Percentiles rank a stretch among this genome's conserved stretches.
Evolutionary conservation across 1,284 basidiomycete species (phyloP).

Genomic region (Xerocomus amazonicus): DNA sequence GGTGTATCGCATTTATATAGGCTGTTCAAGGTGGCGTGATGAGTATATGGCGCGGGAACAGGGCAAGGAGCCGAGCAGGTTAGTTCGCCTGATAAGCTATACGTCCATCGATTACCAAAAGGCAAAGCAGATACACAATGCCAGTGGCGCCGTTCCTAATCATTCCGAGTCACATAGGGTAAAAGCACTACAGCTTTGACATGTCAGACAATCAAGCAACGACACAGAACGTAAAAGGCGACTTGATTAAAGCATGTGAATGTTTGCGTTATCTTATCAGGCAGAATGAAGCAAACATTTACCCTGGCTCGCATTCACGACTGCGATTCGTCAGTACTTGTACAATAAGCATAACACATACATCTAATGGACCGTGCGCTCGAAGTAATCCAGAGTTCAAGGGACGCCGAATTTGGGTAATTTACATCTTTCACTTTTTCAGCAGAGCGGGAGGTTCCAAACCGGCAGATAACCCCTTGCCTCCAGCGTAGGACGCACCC

Average conservation of each 20-base stretch:
- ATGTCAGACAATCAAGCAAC: neutral
- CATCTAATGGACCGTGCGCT: slow-evolving; percentile 30
- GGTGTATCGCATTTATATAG: slow-evolving; percentile 30
- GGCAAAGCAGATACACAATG: slow-evolving; percentile 7
- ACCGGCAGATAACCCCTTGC: slow-evolving; percentile 78
- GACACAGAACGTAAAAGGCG: slow-evolving; percentile 4
- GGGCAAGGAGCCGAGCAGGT: slow-evolving; percentile 19
- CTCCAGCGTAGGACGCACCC: slow-evolving; percentile 70
- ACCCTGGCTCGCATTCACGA: slow-evolving; percentile 17
- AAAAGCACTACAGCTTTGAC: slow-evolving; percentile 22
- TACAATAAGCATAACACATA: slow-evolving; percentile 25
- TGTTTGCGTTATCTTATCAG: slow-evolving; percentile 22
- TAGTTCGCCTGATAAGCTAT: slow-evolving; percentile 2
- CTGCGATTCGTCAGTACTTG: slow-evolving; percentile 20
- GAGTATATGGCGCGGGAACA: slow-evolving; percentile 27
- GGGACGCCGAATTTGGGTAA: neutral
- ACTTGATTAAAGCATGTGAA: slow-evolving; percentile 24
- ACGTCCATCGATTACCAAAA: neutral
- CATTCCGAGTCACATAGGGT: slow-evolving; percentile 18
- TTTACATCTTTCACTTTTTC: slow-evolving; percentile 50
- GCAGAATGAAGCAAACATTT: slow-evolving; percentile 8
- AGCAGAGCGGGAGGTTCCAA: slow-evolving; percentile 67
- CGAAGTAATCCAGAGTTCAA: neutral
- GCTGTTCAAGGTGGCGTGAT: slow-evolving; percentile 23
- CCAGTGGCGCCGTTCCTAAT: slow-evolving; percentile 9